Percentiles rank a stretch among this genome's conserved stretches.
phyloP scores from a whole-genome alignment of 2,329 filamentous ascomycete species.

The Dryadomyces quercus-mongolicae region DNA sequence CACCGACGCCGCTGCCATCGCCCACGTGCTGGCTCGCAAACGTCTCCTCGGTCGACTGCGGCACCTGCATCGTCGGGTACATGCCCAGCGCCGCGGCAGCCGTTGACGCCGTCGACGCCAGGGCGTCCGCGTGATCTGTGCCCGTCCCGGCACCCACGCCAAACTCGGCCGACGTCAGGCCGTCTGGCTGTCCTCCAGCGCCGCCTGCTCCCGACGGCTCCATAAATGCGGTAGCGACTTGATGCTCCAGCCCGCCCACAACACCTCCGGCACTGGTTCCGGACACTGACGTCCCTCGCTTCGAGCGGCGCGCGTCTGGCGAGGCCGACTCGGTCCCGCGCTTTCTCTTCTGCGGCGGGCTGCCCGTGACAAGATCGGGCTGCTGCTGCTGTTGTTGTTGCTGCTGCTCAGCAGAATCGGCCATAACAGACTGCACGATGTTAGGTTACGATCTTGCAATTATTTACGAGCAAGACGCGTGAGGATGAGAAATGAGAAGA shows the following conservation, averaged over 20 bases:
- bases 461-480: background rate
- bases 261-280: slow-evolving; percentile 20
- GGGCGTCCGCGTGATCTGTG: slow-evolving; percentile 33
- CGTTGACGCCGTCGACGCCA: slow-evolving; percentile 46
- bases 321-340: slow-evolving; percentile 35
- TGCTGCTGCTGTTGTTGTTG: slow-evolving; percentile 16
- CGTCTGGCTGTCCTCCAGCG: slow-evolving; percentile 22
- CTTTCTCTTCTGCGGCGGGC: slow-evolving; percentile 43
- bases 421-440: slow-evolving; percentile 24
- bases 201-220: slow-evolving; percentile 36
- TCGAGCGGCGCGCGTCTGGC: slow-evolving; percentile 35
- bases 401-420: slow-evolving; percentile 31
- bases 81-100: slow-evolving; percentile 47
- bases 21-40: slow-evolving; percentile 37
- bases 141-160: background rate
- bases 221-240: slow-evolving; percentile 38
- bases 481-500: background rate
- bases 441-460: no score
- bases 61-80: slow-evolving; percentile 48
- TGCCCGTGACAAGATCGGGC: slow-evolving; percentile 30
- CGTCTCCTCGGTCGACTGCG: slow-evolving; percentile 44
- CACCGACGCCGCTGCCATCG: slow-evolving; percentile 16
- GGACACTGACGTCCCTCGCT: slow-evolving; percentile 33
- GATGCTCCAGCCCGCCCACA: slow-evolving; percentile 13
- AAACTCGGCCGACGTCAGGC: slow-evolving; percentile 37